Evolutionary conservation across 1,284 basidiomycete genomes (phyloP), one percentile per base, ranked within the genome.

Genomic region (Leccinum pachyderme): DNA sequence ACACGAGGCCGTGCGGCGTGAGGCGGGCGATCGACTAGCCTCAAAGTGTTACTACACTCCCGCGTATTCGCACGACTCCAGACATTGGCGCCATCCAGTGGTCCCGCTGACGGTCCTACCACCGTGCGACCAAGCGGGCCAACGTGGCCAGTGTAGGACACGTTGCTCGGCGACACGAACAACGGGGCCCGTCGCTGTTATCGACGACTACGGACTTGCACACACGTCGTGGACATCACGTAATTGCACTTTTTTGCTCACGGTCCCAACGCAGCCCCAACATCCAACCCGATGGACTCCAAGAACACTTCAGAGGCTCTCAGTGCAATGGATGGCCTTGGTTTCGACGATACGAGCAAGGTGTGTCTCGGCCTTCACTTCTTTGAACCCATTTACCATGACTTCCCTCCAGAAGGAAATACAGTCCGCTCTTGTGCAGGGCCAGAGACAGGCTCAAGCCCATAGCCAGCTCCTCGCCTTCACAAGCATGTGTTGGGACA

Each of bases 401-500:
- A 18, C 18, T 46, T 28, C 24, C 27, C 47, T n/a, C 11, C 28
- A 95, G 93, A 90, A 88, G 75, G 95, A 98, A 73, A 83, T 98
- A 54, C 77, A 84, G 52, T 72, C 78, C 31, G 96, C 95, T 75
- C 76, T 98, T 56, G 92, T 95, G 65, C 84, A 86, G 61, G 90
- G 66, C 7, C 68, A 70, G 49, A 61, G 97, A 73, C 93, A 96
- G 73, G 85, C 89, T 8, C 89, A 93, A 75, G 89, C 91, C 45
- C 82, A 96, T 68, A 77, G 76, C 27, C 77, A 82, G 32, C 83
- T 91, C 51, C 89, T 90, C 61, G 79, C 74, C 51, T 79, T 92
- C 62, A 91, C 89, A 15, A 81, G 79, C 63, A 83, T 85, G 72
- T 93, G 90, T 72, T 95, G 93, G 92, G 91, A 93, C 77, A 95